Base-by-base conservation (phyloP, 2,329 filamentous ascomycete genomes). In the Botrytis pseudocinerea region DNA sequence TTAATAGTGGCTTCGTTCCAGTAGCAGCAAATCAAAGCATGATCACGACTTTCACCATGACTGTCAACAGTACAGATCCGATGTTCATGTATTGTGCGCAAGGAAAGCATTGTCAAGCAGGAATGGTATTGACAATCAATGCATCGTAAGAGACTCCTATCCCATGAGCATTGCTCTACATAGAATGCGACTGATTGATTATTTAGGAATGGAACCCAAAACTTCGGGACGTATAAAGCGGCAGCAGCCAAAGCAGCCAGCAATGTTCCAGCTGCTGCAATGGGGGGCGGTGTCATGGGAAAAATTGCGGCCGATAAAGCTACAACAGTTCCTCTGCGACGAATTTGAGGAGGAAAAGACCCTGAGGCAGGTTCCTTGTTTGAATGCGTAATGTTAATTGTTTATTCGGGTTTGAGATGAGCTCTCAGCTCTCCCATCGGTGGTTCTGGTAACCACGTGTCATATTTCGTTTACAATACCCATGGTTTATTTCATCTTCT, bases 51-150 rank as follows among this genome's bases (percentile, higher is more conserved):
- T 88, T 92, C 48, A 90, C 91, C 73, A 84, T 95, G 78, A 86
- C 86, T 81, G 84, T 96, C 82, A 91, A 90, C 79, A 85, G 89
- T 82, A 88, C 86, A 65, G 90, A 87, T 70, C 93, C 93, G 44
- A 85, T 95, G 76, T 95, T 93, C 92, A 84, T 93, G 76, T 95
- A 92, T 86, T 95, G 93, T 84, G 89, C 89, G 38, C 91, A 94
- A 82, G 89, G 81, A 65, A 88, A 86, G 79, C 93, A 96, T 84
- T 96, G 93, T 82, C 88, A 94, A 72, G 73, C 66, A 12, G 80
- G 80, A n/a, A 81, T 82, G 80, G 75, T 74, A 6, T 79, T 80
- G 78, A 79, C 80, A 32, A 87, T 91, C 63, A 82, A 86, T 48
- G 83, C 69, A 40, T 20, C 32, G 59, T 62, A 32, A 38, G 57